Evolutionary conservation across 225 moss, liverwort and hornwort species (phyloP), one percentile per base, ranked within the genome.

Genomic region (Climacium dendroides): DNA sequence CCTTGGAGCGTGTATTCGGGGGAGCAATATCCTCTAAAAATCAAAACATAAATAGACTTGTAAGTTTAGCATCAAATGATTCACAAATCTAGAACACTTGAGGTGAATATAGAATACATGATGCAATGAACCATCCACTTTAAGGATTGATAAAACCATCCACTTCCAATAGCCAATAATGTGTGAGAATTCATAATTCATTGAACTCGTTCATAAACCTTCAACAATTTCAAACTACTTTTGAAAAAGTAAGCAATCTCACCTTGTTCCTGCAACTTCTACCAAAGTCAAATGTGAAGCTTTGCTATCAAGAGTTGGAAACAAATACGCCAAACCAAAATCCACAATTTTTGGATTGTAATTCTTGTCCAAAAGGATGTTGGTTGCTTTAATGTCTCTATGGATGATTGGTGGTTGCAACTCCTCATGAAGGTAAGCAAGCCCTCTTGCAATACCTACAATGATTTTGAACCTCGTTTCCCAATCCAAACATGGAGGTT

Each of bases 401-500:
- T 74, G 48, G 48, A 74, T 74, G 47, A 73, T 73, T 73, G 73
- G 73, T 73, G 47, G 47, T 73, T 73, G 73, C 30, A 73, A 73
- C 6, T 73, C 47, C 0, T 73, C 47, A 30, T 73, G 73, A 47
- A 73, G 73, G 73, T 73, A 73, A 10, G 47, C 30, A 73, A 73
- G 73, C 5, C 73, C 30, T 47, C 11, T 73, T 47, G 47, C 73
- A 73, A 73, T 73, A 11, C 3, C 73, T 0, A 73, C 73, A 47
- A 73, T 73, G 11, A 73, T 73, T 11, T 73, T 47, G 73, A 73
- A 73, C 18, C 47, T 73, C 0, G 4, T 73, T 30, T 45, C 0
- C 88, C 94, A 96, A 83, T 96, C 89, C 66, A 96, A 72, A 39
- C 1, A 15, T 52, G 5, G 13, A 25, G 5, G 6, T 17, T 78